Base-by-base conservation (phyloP, 225 moss, liverwort and hornwort genomes). In the Pleurozium schreberi region DNA sequence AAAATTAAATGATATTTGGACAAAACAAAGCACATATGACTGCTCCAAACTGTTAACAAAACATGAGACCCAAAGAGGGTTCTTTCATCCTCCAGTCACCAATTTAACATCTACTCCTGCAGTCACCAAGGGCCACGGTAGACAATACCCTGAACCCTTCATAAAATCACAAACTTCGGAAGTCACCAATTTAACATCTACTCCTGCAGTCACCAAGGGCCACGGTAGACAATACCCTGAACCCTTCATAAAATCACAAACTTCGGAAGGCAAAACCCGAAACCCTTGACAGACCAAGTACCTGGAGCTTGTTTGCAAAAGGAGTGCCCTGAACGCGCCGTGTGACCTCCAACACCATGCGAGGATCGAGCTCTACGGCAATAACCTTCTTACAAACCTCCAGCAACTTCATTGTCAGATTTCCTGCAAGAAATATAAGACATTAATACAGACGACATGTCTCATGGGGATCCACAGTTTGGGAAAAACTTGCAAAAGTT, bases 351-450 rank as follows among this genome's bases (percentile, higher is more conserved):
- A 96, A 90, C 83, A 97, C 96, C 97, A 97, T 97, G 84, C 97
- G 96, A 79, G 97, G 95, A 88, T 97, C 97, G 26, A 96, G 93
- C 83, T 97, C 96, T 10, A 97, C 95, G 8, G 97, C 97, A 81
- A 97, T 93, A 34, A 97, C 96, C 90, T 94, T 96, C 88, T 97
- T 97, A 58, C 94, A 96, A 78, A 97, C 97, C 77, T 97, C 95
- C 61, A 96, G 90, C 74, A 97, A 83, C 91, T 97, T 96, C 88
- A 97, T 92, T 42, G 96, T 97, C 92, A 97, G 85, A 82, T 97
- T 97, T 89, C 97, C 95, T 95, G 90, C 88, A 90, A 75, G 53
- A 57, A 53, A 25, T 50, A 21, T 3, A 25, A 87, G 34, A 14
- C 43, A 82, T 67, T 14, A 83, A 17, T 81, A 59, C 62, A 58